phyloP scores from a whole-genome alignment of 1,284 basidiomycete species.

The Moesziomyces globuligerus region DNA sequence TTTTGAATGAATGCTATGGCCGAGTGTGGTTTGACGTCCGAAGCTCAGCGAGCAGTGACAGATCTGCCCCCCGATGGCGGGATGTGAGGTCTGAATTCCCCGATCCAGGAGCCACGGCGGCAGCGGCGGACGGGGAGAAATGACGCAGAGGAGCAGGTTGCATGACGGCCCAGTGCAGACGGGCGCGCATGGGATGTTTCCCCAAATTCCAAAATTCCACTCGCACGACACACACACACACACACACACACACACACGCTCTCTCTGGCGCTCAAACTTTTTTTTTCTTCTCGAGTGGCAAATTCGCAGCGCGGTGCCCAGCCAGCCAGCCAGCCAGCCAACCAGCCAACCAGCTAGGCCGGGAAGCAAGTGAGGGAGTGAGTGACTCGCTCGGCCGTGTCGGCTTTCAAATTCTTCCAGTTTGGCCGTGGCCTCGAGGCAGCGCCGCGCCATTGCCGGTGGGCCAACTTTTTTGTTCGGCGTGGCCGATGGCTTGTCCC shows the following conservation, averaged over 20 bases:
- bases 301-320: too few relatives aligned
- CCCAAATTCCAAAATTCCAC: background rate
- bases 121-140: background rate
- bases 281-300: conserved; percentile 1
- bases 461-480: too few relatives aligned
- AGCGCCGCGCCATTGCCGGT: too few relatives aligned
- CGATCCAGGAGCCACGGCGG: background rate
- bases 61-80: too few relatives aligned
- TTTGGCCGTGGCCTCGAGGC: too few relatives aligned
- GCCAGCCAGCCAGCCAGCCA: too few relatives aligned
- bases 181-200: background rate
- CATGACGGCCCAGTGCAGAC: conserved; percentile 7
- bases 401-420: too few relatives aligned
- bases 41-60: background rate
- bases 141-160: conserved; percentile 5
- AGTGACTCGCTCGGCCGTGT: background rate
- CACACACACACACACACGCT: too few relatives aligned
- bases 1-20: too few relatives aligned
- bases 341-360: too few relatives aligned
- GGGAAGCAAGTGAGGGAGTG: background rate
- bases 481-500: too few relatives aligned
- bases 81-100: conserved; percentile 4
- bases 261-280: conserved; percentile 7
- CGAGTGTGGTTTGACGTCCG: background rate
- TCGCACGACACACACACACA: conserved; percentile 11